Evolutionary conservation across 2,329 filamentous ascomycete species (phyloP), one percentile per base, ranked within the genome.

Genomic region (Alternaria sp.): DNA sequence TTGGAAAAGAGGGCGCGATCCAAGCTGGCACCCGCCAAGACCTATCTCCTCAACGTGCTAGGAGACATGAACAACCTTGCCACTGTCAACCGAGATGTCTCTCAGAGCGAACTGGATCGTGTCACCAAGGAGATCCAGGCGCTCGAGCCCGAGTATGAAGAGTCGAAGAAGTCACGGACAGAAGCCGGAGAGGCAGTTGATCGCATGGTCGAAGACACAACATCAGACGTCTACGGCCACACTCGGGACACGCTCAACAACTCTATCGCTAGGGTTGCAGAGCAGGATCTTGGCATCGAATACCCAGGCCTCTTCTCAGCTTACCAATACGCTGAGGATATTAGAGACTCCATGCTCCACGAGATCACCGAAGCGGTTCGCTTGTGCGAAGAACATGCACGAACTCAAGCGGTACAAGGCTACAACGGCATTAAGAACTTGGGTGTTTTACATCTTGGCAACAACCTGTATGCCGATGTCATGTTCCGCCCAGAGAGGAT

Each of bases 1-100:
- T 86, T 99, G 25, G 96, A 99, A 78, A 98, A 98, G 84, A 89
- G 96, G 60, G 94, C 96, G 51, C 89, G 94, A 28, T 98, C 96
- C 9, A 99, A 99, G 83, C 87, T 99, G 63, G 95, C 96, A 1
- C 96, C 96, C 6, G 96, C 96, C 7, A 94, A 94, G 81, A 98
- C 95, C 2, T 99, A 99, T 76, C 88, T 99, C 1, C 84, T 97
- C 73, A 99, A 99, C 79, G 91, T 98, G 25, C 86, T 99, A 33
- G 91, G 93, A 71, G 96, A 99, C 75, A 86, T 99, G 63, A 85
- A 93, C 75, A 90, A 89, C 5, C 85, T 99, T 45, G 95, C 95
- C 6, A 89, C 86, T 0, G 93, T 97, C 71, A 99, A 99, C 79
- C 86, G 90, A 25, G 93, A 97, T 68, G 91, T 97, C 26, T 94